phyloP scores from a whole-genome alignment of 1,139 yeast genomes.

The Blastobotrys arbuscula region DNA sequence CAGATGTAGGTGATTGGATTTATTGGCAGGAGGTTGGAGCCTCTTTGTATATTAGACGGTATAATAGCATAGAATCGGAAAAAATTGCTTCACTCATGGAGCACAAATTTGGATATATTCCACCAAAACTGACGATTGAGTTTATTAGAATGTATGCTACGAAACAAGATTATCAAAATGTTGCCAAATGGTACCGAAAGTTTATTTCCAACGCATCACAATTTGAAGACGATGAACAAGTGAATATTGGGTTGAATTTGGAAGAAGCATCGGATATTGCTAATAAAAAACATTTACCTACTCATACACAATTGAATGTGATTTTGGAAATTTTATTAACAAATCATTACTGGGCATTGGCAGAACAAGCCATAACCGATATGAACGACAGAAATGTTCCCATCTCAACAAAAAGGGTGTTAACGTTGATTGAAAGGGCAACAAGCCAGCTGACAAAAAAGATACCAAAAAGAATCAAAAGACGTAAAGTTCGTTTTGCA shows the following conservation, averaged over 20 bases:
- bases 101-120: slow-evolving; percentile 18
- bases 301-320: neutral
- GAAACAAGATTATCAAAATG: slow-evolving; percentile 10
- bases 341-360: slow-evolving; percentile 18
- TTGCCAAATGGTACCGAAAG: slow-evolving; percentile 22
- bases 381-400: slow-evolving; percentile 18
- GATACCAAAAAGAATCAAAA: neutral
- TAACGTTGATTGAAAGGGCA: slow-evolving; percentile 19
- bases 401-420: slow-evolving; percentile 18
- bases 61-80: slow-evolving; percentile 23
- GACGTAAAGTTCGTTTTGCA: neutral
- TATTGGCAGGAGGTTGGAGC: slow-evolving; percentile 36
- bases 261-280: slow-evolving; percentile 6
- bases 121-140: slow-evolving; percentile 25
- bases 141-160: slow-evolving; percentile 23
- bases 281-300: slow-evolving; percentile 5
- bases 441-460: slow-evolving; percentile 9
- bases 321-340: slow-evolving; percentile 4
- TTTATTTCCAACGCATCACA: slow-evolving; percentile 15
- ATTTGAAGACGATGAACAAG: slow-evolving; percentile 4
- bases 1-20: slow-evolving; percentile 24
- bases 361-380: slow-evolving; percentile 16
- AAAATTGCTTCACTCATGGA: slow-evolving; percentile 21
- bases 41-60: slow-evolving; percentile 28
- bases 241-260: neutral